Base-by-base conservation (phyloP, 495 filamentous ascomycete species). In the Penicillium ucsense region DNA sequence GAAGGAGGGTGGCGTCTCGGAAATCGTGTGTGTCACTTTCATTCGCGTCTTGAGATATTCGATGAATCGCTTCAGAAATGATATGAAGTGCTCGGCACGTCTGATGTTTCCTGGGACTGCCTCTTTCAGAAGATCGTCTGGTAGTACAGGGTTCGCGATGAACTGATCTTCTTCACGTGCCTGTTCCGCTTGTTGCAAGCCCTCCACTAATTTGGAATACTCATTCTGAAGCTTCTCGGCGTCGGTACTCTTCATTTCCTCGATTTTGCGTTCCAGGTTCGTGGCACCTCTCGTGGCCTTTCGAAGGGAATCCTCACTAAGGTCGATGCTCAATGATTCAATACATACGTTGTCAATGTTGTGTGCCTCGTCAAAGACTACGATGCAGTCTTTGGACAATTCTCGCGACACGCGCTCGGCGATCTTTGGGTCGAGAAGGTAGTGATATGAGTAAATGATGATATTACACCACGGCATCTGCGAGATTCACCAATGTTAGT, bases 341-440 rank as follows among this genome's bases (percentile, higher is more conserved):
- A 99, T 99, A 63, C 94, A 97, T 43, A 99, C 92, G 63, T 99
- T 99, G 74, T 99, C 92, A 56, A 99, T 99, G 52, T 99, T 99
- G 66, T 99, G 92, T 12, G 92, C 92, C 57, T 99, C 92, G 60
- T 99, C 92, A 54, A 99, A 99, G 9, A 99, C 94, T 10, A 99
- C 87, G 30, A 99, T 99, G 60, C 89, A 95, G 62, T 99, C 92
- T 50, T 95, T 97, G 5, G 92, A 95, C 5, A 99, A 76, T 56
- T 99, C 91, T 62, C 86, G 88, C 1, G 94, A 97, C 3, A 99
- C 92, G 43, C 92, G 76, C 62, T 99, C 92, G 27, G 92, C 90
- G 55, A 99, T 99, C 68, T 99, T 97, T 6, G 92, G 92, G 59
- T 99, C 92, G 2, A 99, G 76, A 4, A 99, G 81, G 59, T 98